phyloP scores from a whole-genome alignment of 257 asterid species.

The Scutellaria galericulata region DNA sequence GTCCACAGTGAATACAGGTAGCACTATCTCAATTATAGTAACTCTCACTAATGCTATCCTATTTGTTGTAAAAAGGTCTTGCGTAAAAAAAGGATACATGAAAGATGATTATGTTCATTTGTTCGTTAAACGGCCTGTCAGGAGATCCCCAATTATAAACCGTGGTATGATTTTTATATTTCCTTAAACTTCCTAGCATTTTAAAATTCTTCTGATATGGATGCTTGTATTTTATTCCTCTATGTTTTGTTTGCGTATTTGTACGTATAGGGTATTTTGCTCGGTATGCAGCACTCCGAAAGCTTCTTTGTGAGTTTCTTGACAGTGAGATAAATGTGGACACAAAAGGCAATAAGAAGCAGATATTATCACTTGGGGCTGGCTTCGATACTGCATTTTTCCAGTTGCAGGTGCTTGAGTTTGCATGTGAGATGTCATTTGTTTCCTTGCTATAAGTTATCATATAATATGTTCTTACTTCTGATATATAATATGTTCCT shows the following conservation, averaged over 20 bases:
- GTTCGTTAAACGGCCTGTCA: conserved; percentile 81
- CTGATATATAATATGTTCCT: conserved; percentile 29
- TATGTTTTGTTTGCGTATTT: conserved; percentile 28
- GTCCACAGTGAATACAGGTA: not conserved
- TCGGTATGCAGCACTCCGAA: conserved; percentile 85
- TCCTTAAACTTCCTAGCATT: conserved; percentile 31
- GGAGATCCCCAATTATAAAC: conserved; percentile 93
- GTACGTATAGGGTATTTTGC: conserved; percentile 80
- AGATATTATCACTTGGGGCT: conserved; percentile 91
- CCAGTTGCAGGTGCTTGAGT: conserved; percentile 80
- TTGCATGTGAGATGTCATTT: conserved; percentile 39
- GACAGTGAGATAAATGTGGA: conserved; percentile 49
- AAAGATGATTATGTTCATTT: conserved; percentile 79
- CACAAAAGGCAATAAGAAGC: conserved; percentile 66
- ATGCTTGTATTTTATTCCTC: conserved; percentile 25
- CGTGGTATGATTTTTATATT: conserved; percentile 60
- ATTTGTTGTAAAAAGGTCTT: conserved; percentile 63
- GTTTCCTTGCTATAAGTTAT: conserved; percentile 26
- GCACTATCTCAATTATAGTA: conserved; percentile 7
- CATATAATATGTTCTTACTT: conserved; percentile 1
- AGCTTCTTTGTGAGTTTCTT: conserved; percentile 83
- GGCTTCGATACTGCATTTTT: conserved; percentile 95
- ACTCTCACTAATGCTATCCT: conserved; percentile 28
- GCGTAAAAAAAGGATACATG: conserved; percentile 89
- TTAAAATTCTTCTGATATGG: conserved; percentile 2